Evolutionary conservation across 805 yeast species (phyloP).

Genomic region (Starmera quercuum): DNA sequence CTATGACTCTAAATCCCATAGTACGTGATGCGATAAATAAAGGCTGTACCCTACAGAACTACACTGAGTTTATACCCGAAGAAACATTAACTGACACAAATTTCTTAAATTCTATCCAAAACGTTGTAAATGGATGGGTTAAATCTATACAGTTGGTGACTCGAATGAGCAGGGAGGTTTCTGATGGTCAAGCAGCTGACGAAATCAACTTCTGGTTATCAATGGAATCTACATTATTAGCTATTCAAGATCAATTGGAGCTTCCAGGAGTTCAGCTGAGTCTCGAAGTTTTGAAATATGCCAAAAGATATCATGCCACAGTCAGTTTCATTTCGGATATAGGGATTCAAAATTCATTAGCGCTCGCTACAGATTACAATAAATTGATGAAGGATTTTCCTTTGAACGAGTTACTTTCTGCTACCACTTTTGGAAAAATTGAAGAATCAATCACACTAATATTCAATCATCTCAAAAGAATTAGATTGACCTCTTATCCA

Average conservation of each 20-base stretch:
- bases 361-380: slow-evolving; percentile 46
- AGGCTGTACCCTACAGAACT: slow-evolving; percentile 22
- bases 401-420: slow-evolving; percentile 44
- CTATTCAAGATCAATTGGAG: slow-evolving; percentile 51
- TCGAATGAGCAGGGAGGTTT: slow-evolving; percentile 40
- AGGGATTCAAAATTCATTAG: slow-evolving; percentile 49
- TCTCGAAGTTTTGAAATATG: slow-evolving; percentile 51
- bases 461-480: slow-evolving; percentile 56
- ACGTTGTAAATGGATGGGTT: slow-evolving; percentile 68
- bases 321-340: slow-evolving; percentile 67
- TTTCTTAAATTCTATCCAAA: slow-evolving; percentile 63
- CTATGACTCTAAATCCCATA: slow-evolving; percentile 41
- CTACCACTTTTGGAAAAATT: slow-evolving; percentile 36
- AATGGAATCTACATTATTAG: slow-evolving; percentile 50
- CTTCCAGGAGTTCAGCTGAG: slow-evolving; percentile 48
- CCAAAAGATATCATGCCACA: slow-evolving; percentile 76
- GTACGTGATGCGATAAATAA: slow-evolving; percentile 32
- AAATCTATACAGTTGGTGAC: slow-evolving; percentile 53
- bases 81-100: slow-evolving; percentile 38
- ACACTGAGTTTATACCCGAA: slow-evolving; percentile 24
- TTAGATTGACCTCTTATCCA: slow-evolving; percentile 57
- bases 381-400: slow-evolving; percentile 67
- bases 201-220: slow-evolving; percentile 78
- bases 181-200: slow-evolving; percentile 48
- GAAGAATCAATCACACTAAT: slow-evolving; percentile 37